Percentiles rank a stretch among this genome's conserved stretches.
Conservation (phyloP, 2,329 filamentous ascomycete species). For the Colletotrichum chlorophyti region DNA sequence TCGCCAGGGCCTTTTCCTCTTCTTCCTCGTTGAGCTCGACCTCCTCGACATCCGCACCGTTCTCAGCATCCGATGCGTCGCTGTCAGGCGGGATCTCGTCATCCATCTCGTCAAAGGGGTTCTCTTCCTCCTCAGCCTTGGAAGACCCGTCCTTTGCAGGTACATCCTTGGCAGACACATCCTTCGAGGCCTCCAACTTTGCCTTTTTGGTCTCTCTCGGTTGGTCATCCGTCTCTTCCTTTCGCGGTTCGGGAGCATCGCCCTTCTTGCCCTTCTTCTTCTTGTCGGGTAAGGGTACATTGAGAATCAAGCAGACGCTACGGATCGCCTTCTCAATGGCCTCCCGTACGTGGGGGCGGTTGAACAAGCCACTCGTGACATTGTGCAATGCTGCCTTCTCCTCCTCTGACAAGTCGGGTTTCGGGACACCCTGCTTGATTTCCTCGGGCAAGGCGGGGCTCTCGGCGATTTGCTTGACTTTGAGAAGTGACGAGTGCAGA, state of each 20-base stretch:
- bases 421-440: constrained; percentile 54
- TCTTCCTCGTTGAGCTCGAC: constrained; percentile 36
- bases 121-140: constrained; percentile 39
- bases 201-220: constrained; percentile 39
- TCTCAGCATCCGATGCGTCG: constrained; percentile 32
- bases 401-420: constrained; percentile 58
- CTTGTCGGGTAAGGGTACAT: constrained; percentile 55
- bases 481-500: constrained; percentile 60
- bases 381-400: constrained; percentile 61
- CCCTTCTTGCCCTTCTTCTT: constrained; percentile 42
- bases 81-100: constrained; percentile 29
- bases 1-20: constrained; percentile 46
- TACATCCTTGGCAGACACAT: constrained; percentile 33
- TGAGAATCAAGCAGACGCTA: constrained; percentile 55
- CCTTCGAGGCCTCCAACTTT: constrained; percentile 31
- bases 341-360: constrained; percentile 56
- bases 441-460: constrained; percentile 56
- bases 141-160: too few relatives aligned
- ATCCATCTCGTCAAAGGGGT: constrained; percentile 33
- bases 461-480: constrained; percentile 59
- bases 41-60: constrained; percentile 37
- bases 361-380: constrained; percentile 65
- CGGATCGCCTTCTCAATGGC: constrained; percentile 55
- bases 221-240: constrained; percentile 37
- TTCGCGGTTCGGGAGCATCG: constrained; percentile 29